A percentile compares a stretch with the other conserved stretches of the same genome.
phyloP scores from a whole-genome alignment of 2,329 filamentous ascomycete genomes.

The Diaporthe vexans region DNA sequence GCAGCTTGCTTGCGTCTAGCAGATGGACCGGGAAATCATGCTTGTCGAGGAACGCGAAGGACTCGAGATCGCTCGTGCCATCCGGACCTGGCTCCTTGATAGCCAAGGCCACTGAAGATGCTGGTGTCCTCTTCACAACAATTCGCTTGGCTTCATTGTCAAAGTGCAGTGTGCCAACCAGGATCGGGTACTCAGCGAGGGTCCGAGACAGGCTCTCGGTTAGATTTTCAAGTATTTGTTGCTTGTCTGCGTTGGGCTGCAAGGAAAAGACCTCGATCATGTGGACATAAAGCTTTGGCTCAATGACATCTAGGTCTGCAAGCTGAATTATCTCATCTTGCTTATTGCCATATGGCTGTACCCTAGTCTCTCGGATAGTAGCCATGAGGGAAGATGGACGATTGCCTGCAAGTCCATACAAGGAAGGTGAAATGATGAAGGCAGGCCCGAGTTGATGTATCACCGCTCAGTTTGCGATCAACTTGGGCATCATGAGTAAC shows the following conservation, averaged over 20 bases:
- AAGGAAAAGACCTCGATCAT: constrained; percentile 37
- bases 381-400: constrained; percentile 9
- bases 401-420: background rate
- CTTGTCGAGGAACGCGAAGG: constrained; percentile 27
- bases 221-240: constrained; percentile 12
- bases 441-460: background rate
- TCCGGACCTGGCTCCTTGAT: constrained; percentile 27
- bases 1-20: constrained; percentile 32
- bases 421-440: background rate
- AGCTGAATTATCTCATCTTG: constrained; percentile 30
- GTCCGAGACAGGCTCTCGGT: constrained; percentile 25
- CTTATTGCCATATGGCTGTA: constrained; percentile 16
- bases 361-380: background rate
- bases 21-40: constrained; percentile 38
- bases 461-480: background rate
- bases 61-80: constrained; percentile 16
- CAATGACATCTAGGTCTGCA: constrained; percentile 29
- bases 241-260: constrained; percentile 5
- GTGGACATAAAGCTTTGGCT: constrained; percentile 35
- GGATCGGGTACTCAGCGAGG: constrained; percentile 31
- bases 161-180: constrained; percentile 31
- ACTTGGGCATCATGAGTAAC: background rate
- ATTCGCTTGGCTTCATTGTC: constrained; percentile 34
- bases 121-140: background rate
- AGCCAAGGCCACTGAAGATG: constrained; percentile 24